Base-by-base conservation (phyloP, 2,329 filamentous ascomycete genomes). In the Venturia nashicola region DNA sequence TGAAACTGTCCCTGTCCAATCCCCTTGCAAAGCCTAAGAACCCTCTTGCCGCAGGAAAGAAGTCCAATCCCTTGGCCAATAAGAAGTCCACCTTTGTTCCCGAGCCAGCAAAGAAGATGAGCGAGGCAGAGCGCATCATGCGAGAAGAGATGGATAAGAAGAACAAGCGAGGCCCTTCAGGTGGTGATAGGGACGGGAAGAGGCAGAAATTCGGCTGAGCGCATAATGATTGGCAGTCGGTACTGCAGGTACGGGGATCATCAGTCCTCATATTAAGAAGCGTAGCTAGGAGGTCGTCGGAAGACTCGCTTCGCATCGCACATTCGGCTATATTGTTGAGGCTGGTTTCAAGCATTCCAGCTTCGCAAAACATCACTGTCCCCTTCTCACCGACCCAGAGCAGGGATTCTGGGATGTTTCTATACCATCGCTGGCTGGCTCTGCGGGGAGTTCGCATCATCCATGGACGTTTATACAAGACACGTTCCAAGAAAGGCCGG, bases 111-210 rank as follows among this genome's bases (percentile, higher is more conserved):
- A 91, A 89, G 79, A 94, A 89, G 71, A 93, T 96, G 83, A 93
- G 89, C 70, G 90, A 95, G 72, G 88, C 87, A 3, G 91, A 93
- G 75, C 83, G 88, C 62, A 95, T 94, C 70, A 96, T 96, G 91
- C 90, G 88, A 74, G 87, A 76, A 65, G 73, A 75, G 64, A 68
- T 77, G 57, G 74, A 75, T 40, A 72, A 76, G n/a, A 76, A 75
- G 60, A 71, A 75, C 1, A 44, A 23, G n/a, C 60, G 44, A 36
- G 36, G 57, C 20, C 36, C 18, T 34, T 18, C 32, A 18, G 55
- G 55, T 32, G 55, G 44, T 23, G 55, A 36, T 16, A 42, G 54
- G 55, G 46, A 39, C 12, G 42, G 51, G 27, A 64, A 48, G 55
- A 64, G 59, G 62, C 20, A n/a, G 43, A 62, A 36, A 36, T 36